Base-by-base conservation (phyloP, 805 yeast species). In the Schwanniomyces pseudopolymorphus region DNA sequence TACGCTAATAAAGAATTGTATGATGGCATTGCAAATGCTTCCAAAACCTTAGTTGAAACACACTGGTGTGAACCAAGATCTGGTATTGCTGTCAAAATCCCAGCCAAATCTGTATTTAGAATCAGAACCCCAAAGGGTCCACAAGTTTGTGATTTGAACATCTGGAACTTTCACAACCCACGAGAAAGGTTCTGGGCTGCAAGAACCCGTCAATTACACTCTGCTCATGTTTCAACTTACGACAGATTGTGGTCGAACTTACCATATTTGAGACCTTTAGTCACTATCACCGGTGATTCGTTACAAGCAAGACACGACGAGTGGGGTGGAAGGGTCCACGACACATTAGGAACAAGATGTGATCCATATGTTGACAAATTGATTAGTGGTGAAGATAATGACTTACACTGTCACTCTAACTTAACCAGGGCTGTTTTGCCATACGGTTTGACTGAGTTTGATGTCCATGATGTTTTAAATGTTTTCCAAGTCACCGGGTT, bases 181-280 rank as follows among this genome's bases (percentile, higher is more conserved):
- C 67, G 85, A 55, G 87, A 83, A 56, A 66, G 83, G 51, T 72
- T 83, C 56, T 83, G 88, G 87, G 88, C 87, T 13, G 76, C 86
- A 4, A 69, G 88, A 58, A 82, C 86, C 0, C 71, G 87, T 59
- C 88, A 83, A 55, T 65, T 83, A 49, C 86, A 83, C 49, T 74
- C 81, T 14, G 78, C 84, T 2, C 87, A 83, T 60, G 84, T 83
- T 20, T 74, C 81, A 13, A 78, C 78, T 13, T 79, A 69, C 54
- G 88, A 83, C 60, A 68, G 86, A 27, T 65, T 83, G 47, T 83
- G 87, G 85, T 82, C 87, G 24, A 78, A 74, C 47, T 67, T 83
- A 54, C 87, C 87, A n/a, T 83, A 75, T 49, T 67, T 83, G 58
- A 68, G 87, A 48, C 88, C 87, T 0, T 59, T 83, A 62, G 78